Conservation (phyloP, 805 yeast species). For the Monosporozyma solicola region DNA sequence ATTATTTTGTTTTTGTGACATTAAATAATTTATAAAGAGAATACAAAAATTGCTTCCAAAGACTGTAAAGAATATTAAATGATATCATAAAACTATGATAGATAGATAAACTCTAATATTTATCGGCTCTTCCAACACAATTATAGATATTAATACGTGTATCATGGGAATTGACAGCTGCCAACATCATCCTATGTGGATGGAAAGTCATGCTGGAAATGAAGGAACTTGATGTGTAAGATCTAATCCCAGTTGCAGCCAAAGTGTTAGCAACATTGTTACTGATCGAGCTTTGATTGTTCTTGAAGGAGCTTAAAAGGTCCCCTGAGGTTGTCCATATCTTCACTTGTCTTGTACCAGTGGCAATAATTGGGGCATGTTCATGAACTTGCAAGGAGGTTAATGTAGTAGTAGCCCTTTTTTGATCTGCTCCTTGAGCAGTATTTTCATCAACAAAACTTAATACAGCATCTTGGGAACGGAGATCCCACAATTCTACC, state of each 20-base stretch:
- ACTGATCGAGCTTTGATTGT: slow-evolving; percentile 24
- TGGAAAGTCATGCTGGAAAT: slow-evolving; percentile 68
- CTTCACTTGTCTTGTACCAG: slow-evolving; percentile 73
- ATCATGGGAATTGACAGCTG: slow-evolving; percentile 75
- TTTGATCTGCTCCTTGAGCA: slow-evolving; percentile 20
- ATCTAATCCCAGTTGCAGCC: slow-evolving; percentile 27
- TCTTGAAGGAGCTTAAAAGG: slow-evolving; percentile 51
- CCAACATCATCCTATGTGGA: slow-evolving; percentile 92
- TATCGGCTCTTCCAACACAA: slow-evolving; percentile 22
- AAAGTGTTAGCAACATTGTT: slow-evolving; percentile 25
- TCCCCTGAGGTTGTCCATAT: slow-evolving; percentile 85
- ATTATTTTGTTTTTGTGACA: neutral
- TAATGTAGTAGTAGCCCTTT: slow-evolving; percentile 28
- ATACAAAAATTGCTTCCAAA: neutral
- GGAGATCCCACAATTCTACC: slow-evolving; percentile 85
- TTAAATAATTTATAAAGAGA: neutral
- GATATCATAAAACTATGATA: neutral
- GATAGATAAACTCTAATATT: neutral
- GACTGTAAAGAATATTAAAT: neutral
- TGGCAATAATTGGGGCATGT: slow-evolving; percentile 90
- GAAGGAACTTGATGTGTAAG: slow-evolving; percentile 33
- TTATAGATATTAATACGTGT: slow-evolving; percentile 56
- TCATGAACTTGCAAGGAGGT: slow-evolving; percentile 81
- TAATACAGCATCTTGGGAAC: slow-evolving; percentile 61
- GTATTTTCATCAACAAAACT: slow-evolving; percentile 46